A percentile compares a stretch with the other conserved stretches of the same genome.
Conservation (phyloP, 495 filamentous ascomycete species). For the Xylaria castorea region DNA sequence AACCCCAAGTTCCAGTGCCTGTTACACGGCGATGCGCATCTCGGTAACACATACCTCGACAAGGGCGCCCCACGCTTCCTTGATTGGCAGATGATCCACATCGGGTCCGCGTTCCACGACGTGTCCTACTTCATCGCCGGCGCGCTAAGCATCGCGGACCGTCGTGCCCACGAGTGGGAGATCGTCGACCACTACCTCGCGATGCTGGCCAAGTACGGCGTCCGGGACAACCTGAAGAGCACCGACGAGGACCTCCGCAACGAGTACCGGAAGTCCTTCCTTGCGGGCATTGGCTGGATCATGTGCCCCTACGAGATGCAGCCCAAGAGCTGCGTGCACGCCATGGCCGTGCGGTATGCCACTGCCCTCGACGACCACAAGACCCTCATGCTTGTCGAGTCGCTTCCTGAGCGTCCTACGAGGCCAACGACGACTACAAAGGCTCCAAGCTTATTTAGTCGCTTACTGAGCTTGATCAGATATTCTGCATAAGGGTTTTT, state of each 20-base stretch:
- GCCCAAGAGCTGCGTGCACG: constrained; percentile 39
- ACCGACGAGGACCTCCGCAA: constrained; percentile 39
- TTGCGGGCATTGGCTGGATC: constrained; percentile 44
- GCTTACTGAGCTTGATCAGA: background rate
- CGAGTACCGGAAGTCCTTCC: constrained; percentile 44
- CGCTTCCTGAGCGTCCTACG: constrained; percentile 18
- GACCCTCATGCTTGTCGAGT: constrained; percentile 43
- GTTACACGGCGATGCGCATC: constrained; percentile 42
- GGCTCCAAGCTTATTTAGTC: background rate
- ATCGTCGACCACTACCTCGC: constrained; percentile 43
- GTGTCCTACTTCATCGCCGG: constrained; percentile 44
- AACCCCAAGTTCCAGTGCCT: constrained; percentile 41
- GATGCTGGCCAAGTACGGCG: constrained; percentile 35
- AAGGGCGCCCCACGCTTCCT: constrained; percentile 42
- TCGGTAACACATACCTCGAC: constrained; percentile 42
- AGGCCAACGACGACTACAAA: background rate
- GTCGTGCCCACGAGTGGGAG: constrained; percentile 41
- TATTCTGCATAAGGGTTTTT: background rate
- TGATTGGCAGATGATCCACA: constrained; percentile 46
- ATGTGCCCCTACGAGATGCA: constrained; percentile 44
- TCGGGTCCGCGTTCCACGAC: constrained; percentile 45
- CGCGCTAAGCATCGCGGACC: constrained; percentile 41
- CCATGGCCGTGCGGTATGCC: constrained; percentile 41
- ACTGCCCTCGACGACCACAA: constrained; percentile 45
- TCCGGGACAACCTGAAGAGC: constrained; percentile 25